phyloP scores from a whole-genome alignment of 352 stramenopile species.

The Globisporangium takayamanum region DNA sequence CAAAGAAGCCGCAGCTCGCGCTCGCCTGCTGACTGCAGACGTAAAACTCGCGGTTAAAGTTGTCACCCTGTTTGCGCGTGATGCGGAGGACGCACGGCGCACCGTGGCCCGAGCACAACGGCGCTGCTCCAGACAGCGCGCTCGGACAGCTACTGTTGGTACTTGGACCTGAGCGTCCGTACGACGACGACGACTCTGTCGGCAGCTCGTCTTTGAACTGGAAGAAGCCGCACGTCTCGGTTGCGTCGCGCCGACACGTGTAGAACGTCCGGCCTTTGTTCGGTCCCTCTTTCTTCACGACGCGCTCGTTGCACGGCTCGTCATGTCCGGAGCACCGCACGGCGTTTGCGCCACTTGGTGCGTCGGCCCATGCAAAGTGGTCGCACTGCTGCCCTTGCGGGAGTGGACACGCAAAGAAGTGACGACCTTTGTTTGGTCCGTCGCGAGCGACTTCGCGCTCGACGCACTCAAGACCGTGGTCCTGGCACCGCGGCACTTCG shows the following conservation, averaged over 20 bases:
- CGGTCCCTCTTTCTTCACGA: conserved; percentile 50
- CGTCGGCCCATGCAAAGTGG: conserved; percentile 87
- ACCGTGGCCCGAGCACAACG: conserved; percentile 41
- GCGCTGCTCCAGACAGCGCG: neutral
- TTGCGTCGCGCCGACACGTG: conserved; percentile 40
- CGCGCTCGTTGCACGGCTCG: conserved; percentile 58
- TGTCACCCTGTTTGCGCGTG: conserved; percentile 46
- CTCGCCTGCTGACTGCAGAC: conserved; percentile 69
- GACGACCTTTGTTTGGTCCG: conserved; percentile 86
- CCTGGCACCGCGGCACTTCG: conserved; percentile 30
- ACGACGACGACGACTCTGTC: neutral
- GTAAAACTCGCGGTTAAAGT: conserved; percentile 92
- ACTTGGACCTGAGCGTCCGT: neutral
- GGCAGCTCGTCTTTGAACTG: conserved; percentile 62
- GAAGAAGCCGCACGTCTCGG: conserved; percentile 65
- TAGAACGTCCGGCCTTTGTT: conserved; percentile 72
- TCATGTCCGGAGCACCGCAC: conserved; percentile 49
- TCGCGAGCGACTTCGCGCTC: conserved; percentile 54
- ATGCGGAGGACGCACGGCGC: conserved; percentile 35
- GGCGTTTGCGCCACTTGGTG: neutral
- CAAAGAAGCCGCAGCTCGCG: conserved; percentile 86
- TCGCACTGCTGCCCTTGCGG: conserved; percentile 84
- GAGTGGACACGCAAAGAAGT: conserved; percentile 88
- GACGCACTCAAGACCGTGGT: conserved; percentile 40
- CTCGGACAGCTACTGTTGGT: neutral